Percentiles rank a stretch among this genome's conserved stretches.
phyloP scores from a whole-genome alignment of 2,329 filamentous ascomycete species.

The Penicillium corylophilum region DNA sequence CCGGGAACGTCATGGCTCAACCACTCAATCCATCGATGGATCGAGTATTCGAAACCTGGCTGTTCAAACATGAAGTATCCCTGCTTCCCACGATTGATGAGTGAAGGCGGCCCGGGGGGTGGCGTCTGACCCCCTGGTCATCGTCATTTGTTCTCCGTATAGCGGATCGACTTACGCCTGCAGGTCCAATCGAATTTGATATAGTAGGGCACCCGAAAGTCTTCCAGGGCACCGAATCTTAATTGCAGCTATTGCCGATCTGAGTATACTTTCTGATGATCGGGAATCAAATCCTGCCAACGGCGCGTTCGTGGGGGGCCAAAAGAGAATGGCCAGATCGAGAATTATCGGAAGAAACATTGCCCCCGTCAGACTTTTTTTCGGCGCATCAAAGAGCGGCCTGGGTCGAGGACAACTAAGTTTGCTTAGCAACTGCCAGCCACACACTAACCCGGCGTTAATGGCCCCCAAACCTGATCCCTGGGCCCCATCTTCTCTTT shows the following conservation, averaged over 20 bases:
- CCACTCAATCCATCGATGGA: background rate
- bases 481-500: conserved; percentile 18
- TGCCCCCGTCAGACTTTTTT: conserved; percentile 7
- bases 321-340: conserved; percentile 5
- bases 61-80: background rate
- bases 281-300: conserved; percentile 6
- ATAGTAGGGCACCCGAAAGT: background rate
- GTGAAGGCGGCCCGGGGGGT: background rate
- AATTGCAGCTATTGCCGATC: background rate
- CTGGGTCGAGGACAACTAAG: conserved; percentile 7
- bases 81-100: background rate
- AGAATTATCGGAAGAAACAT: background rate
- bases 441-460: conserved; percentile 14
- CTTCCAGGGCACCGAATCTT: background rate
- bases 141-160: background rate
- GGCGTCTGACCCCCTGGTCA: background rate
- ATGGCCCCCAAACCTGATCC: conserved; percentile 20
- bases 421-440: conserved; percentile 8
- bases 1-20: background rate
- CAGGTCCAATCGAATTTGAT: background rate
- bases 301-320: conserved; percentile 24
- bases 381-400: conserved; percentile 5
- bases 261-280: background rate
- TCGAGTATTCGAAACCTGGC: background rate
- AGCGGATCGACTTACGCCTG: background rate